Base-by-base conservation (phyloP, 805 yeast genomes). In the Debaryomyces prosopidis region DNA sequence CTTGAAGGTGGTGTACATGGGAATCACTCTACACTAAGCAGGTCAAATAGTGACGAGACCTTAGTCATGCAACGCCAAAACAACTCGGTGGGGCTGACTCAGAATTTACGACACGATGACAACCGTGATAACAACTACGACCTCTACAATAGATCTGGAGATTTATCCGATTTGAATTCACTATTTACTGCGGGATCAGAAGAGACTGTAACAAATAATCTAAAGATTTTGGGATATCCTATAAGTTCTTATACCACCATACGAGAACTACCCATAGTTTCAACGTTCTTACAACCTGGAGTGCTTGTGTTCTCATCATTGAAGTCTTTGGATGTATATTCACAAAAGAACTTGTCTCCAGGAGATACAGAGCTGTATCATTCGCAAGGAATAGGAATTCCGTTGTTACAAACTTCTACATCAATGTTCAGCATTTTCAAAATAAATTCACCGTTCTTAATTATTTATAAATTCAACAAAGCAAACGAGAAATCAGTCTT, bases 361-460 rank as follows among this genome's bases (percentile, higher is more conserved):
- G 42, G 26, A 19, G 38, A 36, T 26, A 17, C 36, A 10, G 39
- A 45, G 6, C 42, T 40, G 37, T 38, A 49, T 35, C 39, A 31
- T 23, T 43, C 15, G 5, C 33, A 42, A 35, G 39, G 33, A 8
- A 23, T 37, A 12, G 53, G 37, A 15, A 14, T 16, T 11, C 60
- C 62, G 1, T 16, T 55, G 5, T 48, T 61, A 19, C 62, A 57
- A 26, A 53, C 64, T 1, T 50, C 59, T 12, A 42, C 55, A 36
- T 52, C 62, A 11, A 46, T 59, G 34, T 40, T 58, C 39, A 55
- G 59, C 32, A 47, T 59, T 7, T 62, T 67, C 48, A 63, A 56
- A 50, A 55, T 55, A 33, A 64, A 59, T 40, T 52, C 69, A 7
- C 72, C 71, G 2, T 57, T 62, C 37, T 56, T 65, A 51, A 50